Base-by-base conservation (phyloP, 2,329 filamentous ascomycete genomes). In the Talaromyces amestolkiae region DNA sequence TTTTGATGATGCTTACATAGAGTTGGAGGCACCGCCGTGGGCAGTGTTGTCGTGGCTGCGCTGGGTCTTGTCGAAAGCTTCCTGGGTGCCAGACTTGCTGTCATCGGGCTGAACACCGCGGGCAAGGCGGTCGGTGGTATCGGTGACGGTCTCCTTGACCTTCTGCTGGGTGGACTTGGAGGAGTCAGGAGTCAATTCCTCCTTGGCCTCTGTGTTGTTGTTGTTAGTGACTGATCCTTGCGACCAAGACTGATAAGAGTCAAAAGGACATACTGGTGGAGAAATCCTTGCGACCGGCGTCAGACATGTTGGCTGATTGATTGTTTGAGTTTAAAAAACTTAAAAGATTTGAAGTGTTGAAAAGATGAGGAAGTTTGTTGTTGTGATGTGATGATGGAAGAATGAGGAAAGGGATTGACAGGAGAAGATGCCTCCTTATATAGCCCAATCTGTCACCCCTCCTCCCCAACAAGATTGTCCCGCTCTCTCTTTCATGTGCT, bases 81-180 rank as follows among this genome's bases (percentile, higher is more conserved):
- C 79, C 77, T 89, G 87, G 58, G 76, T 70, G 68, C 76, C 77
- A 61, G 83, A 83, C 82, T 89, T 89, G 74, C 78, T 75, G 43
- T 78, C 73, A 71, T 89, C 86, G 72, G 83, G 73, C 73, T 84
- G 79, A 53, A 75, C 37, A 66, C 83, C 82, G 69, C 84, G 84
- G 71, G 80, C 76, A 68, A 83, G 61, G 72, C 85, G 86, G 79
- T 88, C 87, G 64, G 74, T 76, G 65, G 81, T 80, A 70, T 85
- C 84, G 68, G 85, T 87, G 73, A 84, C 59, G 64, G 76, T 74
- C 76, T 89, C 86, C 75, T 83, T 84, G 68, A 83, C 69, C 81
- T 87, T 86, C 69, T 87, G 79, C 72, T 82, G 78, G 71, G 85
- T 86, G 68, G 86, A 87, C 81, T 89, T 89, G 78, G 82, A 76